Evolutionary conservation across 345 rosid species (phyloP).

Genomic region (Eutrema yunnanense): DNA sequence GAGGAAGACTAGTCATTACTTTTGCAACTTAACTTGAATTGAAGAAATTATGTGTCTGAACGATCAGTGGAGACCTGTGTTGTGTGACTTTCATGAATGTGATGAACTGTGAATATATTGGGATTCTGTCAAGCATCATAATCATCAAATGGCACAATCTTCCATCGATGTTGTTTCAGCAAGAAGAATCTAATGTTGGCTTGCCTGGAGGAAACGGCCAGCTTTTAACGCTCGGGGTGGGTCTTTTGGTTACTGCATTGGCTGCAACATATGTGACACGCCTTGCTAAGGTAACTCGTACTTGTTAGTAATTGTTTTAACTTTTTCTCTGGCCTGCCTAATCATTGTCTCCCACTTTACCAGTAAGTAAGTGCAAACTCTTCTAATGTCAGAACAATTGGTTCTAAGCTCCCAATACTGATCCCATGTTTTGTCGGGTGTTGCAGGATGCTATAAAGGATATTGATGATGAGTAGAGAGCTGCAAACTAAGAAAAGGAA

Average conservation of each 20-base stretch:
- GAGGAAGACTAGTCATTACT: not conserved
- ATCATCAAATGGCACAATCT: not conserved
- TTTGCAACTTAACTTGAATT: not conserved
- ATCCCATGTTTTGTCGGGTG: not conserved
- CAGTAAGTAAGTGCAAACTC: not conserved
- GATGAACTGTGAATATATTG: not conserved
- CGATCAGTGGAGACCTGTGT: not conserved
- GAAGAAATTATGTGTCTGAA: not conserved
- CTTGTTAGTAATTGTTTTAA: not conserved
- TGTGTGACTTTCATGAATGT: not conserved
- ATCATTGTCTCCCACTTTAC: not conserved
- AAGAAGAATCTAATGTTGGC: conserved; percentile 74
- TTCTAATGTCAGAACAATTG: not conserved
- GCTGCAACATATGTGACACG: conserved; percentile 84
- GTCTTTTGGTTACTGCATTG: conserved; percentile 74
- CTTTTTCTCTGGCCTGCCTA: not conserved
- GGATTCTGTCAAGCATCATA: not conserved
- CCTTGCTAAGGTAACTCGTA: conserved; percentile 71
- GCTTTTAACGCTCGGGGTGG: conserved; percentile 76
- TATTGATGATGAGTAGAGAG: conserved; percentile 43
- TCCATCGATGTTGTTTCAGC: conserved; percentile 42
- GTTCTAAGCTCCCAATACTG: not conserved
- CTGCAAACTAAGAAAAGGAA: not conserved
- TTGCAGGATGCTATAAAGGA: conserved; percentile 73
- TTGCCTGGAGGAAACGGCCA: conserved; percentile 69